Percentiles rank a stretch among this genome's conserved stretches.
These are phyloP conservation scores for Remersonia thermophila DNA, from an alignment of 2,329 filamentous ascomycete species.

Conservation along the genomic window DNA sequence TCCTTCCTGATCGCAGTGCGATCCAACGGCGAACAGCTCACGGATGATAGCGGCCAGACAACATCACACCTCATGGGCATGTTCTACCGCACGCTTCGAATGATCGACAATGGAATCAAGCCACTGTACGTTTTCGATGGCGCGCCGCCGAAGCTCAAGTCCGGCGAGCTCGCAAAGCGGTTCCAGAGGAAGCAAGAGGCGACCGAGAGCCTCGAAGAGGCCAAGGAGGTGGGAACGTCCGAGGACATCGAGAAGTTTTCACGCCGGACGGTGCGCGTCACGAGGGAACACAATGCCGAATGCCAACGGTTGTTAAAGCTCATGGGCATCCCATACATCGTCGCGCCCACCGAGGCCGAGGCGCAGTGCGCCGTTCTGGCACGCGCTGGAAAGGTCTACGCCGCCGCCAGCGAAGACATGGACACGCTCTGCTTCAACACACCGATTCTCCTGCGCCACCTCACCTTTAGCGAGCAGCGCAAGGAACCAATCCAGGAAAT, in stretches of 20 bases:
- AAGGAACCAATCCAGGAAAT: conserved; percentile 98
- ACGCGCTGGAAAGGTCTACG: conserved; percentile 86
- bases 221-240: conserved; percentile 91
- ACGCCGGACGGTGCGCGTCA: conserved; percentile 81
- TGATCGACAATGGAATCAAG: conserved; percentile 98
- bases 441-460: conserved; percentile 78
- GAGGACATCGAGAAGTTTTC: conserved; percentile 98
- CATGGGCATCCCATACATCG: conserved; percentile 92
- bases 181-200: conserved; percentile 93
- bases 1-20: conserved; percentile 96
- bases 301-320: conserved; percentile 82
- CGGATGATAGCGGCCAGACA: conserved; percentile 87
- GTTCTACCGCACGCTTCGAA: conserved; percentile 97
- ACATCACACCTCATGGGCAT: conserved; percentile 98
- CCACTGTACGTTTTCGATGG: conserved; percentile 97
- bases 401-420: conserved; percentile 96
- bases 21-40: conserved; percentile 92
- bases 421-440: conserved; percentile 93
- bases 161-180: conserved; percentile 88
- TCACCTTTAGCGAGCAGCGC: conserved; percentile 93
- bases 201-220: conserved; percentile 79
- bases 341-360: conserved; percentile 93
- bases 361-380: conserved; percentile 90
- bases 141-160: conserved; percentile 93
- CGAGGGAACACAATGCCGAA: conserved; percentile 91